Evolutionary conservation across 2,329 filamentous ascomycete genomes (phyloP), one percentile per base, ranked within the genome.

Genomic region (Chrysoporthe deuterocubensis): DNA sequence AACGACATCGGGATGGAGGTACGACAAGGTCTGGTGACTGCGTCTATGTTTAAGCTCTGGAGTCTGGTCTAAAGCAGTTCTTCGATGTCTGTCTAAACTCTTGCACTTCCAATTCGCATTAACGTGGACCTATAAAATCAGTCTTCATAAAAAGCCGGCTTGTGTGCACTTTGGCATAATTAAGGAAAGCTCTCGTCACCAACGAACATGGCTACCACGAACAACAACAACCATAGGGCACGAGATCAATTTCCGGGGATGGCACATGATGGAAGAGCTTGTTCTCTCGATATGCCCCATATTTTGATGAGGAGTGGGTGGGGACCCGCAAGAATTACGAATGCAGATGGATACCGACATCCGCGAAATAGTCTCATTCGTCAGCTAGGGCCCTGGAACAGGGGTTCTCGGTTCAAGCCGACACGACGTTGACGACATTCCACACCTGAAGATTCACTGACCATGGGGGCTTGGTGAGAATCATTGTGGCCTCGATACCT

Each of bases 351-450:
- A 26, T 13, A 21, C 34, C 16, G 16, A 40, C 32, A 40, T 4
- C 6, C 54, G 18, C 18, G 40, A 18, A n/a, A 21, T 57, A 54
- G 50, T 34, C 21, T 54, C 11, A 54, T 54, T 54, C 50, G 50
- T 54, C 50, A 57, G 54, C 54, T 13, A 16, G 32, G 32, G 32
- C 54, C 54, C 34, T 57, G 54, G 32, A 3, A 57, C 54, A 57
- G 34, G 54, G 54, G 16, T 37, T 40, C 34, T 57, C 54, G 54
- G 54, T n/a, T 32, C 54, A 57, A 57, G 54, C 54, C 54, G 54
- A 57, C 32, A n/a, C 54, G 54, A 57, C 32, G 16, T 40, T 13
- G 21, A 13, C 26, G 13, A 57, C 32, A 37, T 40, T 40, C 11
- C 54, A 16, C 26, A 8, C 26, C 52, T 16, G 3, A 11, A 56